These are phyloP conservation scores for Przewalskia tangutica DNA, from an alignment of 257 asterid genomes.

Conservation along the genomic window DNA sequence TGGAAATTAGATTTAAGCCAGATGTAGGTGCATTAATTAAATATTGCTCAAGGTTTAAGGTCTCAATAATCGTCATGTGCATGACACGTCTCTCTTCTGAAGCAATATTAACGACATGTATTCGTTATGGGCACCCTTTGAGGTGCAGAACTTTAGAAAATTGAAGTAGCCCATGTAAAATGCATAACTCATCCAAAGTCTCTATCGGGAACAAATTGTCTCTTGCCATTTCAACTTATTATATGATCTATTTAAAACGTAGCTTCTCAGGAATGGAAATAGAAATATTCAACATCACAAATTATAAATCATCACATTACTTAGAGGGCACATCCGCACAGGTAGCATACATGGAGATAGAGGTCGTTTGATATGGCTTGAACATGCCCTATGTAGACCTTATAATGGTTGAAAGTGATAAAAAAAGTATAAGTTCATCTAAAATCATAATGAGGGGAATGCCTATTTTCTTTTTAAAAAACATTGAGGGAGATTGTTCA, in stretches of 20 bases:
- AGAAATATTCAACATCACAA: neutral
- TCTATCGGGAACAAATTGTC: neutral
- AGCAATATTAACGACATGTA: neutral
- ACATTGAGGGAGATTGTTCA: neutral
- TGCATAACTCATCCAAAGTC: neutral
- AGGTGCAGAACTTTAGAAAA: neutral
- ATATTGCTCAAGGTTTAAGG: neutral
- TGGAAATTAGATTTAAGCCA: neutral
- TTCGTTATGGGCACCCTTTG: neutral
- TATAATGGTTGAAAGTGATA: neutral
- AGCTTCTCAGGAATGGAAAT: neutral
- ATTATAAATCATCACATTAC: neutral
- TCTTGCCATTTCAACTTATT: neutral
- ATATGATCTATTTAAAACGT: neutral
- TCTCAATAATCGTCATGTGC: neutral
- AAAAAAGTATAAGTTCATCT: neutral
- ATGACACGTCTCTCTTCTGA: neutral
- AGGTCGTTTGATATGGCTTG: neutral
- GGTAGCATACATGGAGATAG: neutral
- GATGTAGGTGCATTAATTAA: neutral
- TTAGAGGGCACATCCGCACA: neutral
- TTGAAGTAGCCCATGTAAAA: neutral
- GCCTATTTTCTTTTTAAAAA: neutral
- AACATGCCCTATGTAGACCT: neutral
- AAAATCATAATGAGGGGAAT: neutral